phyloP scores from a whole-genome alignment of 805 yeast species.

The Metschnikowia vanudenii region DNA sequence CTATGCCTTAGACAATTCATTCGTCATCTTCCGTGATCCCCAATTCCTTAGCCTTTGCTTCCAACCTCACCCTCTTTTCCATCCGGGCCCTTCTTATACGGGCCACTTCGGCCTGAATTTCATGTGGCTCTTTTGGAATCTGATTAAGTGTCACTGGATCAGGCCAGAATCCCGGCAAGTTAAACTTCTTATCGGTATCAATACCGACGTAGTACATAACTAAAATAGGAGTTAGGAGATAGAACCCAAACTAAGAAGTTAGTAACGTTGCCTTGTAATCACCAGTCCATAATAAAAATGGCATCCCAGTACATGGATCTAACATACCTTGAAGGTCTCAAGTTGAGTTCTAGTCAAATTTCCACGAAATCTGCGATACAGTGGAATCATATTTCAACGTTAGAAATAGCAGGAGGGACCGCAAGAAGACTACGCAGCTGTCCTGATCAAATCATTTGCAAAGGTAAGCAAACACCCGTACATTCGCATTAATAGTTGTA shows the following conservation, averaged over 20 bases:
- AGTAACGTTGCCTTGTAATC: background rate
- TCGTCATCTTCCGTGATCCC: conserved; percentile 55
- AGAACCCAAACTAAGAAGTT: conserved; percentile 64
- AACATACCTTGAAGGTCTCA: conserved; percentile 44
- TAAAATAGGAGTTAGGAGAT: conserved; percentile 80
- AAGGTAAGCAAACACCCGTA: conserved; percentile 4
- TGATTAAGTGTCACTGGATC: conserved; percentile 89
- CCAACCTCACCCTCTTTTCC: conserved; percentile 71
- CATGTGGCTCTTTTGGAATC: conserved; percentile 90
- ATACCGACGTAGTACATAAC: conserved; percentile 93
- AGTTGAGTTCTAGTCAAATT: conserved; percentile 43
- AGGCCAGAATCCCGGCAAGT: conserved; percentile 95
- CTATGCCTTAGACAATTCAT: conserved; percentile 2
- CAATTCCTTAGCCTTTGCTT: conserved; percentile 64
- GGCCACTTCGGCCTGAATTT: conserved; percentile 87
- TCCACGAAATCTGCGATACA: conserved; percentile 32
- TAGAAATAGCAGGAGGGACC: too few relatives aligned
- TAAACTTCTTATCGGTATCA: conserved; percentile 83
- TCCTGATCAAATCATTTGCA: background rate
- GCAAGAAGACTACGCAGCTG: background rate
- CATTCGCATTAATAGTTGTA: background rate
- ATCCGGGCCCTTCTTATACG: conserved; percentile 74
- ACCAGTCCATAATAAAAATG: too few relatives aligned
- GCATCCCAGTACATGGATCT: too few relatives aligned
- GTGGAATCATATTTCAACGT: conserved; percentile 10